phyloP scores from a whole-genome alignment of 805 yeast genomes.

The Ascoidea rubescens region DNA sequence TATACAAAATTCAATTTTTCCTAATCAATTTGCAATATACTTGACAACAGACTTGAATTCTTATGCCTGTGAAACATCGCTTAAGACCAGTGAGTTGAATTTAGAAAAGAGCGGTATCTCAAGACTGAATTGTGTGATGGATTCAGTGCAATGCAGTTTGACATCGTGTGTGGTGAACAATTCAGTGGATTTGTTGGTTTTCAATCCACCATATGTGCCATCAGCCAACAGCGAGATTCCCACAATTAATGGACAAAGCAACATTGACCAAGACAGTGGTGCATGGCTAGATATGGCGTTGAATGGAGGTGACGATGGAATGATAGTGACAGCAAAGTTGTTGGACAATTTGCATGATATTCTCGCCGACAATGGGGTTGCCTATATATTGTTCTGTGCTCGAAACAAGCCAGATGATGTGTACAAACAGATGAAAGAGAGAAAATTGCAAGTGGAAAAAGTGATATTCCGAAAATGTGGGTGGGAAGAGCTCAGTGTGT shows the following conservation, averaged over 20 bases:
- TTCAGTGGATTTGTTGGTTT: slow-evolving; percentile 58
- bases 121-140: slow-evolving; percentile 18
- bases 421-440: slow-evolving; percentile 13
- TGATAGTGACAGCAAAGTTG: slow-evolving; percentile 66
- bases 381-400: slow-evolving; percentile 85
- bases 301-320: slow-evolving; percentile 82
- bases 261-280: slow-evolving; percentile 25
- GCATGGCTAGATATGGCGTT: slow-evolving; percentile 84
- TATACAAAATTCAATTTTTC: slow-evolving; percentile 42
- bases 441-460: neutral
- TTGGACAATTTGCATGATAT: slow-evolving; percentile 37
- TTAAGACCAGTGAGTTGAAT: slow-evolving; percentile 26
- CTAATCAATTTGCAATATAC: slow-evolving; percentile 27
- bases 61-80: slow-evolving; percentile 48
- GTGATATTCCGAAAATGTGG: neutral
- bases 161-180: slow-evolving; percentile 31
- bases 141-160: slow-evolving; percentile 43
- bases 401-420: slow-evolving; percentile 69
- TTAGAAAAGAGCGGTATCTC: slow-evolving; percentile 10
- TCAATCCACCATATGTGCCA: slow-evolving; percentile 97
- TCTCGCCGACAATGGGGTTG: slow-evolving; percentile 51
- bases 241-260: neutral
- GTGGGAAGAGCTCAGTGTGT: neutral
- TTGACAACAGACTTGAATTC: slow-evolving; percentile 75
- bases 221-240: slow-evolving; percentile 53